Conservation (phyloP, 2,329 filamentous ascomycete genomes). For the Paecilomyces variotii region DNA sequence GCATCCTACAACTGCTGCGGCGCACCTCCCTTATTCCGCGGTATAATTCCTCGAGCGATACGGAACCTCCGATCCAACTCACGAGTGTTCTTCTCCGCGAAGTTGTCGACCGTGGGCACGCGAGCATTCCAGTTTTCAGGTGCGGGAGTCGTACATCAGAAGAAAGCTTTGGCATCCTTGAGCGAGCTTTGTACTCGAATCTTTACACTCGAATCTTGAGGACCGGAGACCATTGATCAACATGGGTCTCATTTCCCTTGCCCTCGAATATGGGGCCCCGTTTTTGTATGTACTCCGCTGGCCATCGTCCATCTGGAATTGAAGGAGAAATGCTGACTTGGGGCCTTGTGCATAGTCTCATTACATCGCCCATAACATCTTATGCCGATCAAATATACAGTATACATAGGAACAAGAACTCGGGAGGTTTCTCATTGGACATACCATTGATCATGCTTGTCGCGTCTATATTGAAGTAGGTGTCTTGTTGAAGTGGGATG, state of each 20-base stretch:
- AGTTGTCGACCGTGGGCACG: not conserved
- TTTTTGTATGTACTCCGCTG: conserved; percentile 34
- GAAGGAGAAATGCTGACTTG: conserved; percentile 7
- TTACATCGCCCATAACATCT: conserved; percentile 56
- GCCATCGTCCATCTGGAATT: not conserved
- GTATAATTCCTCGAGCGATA: not conserved
- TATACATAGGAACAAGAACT: conserved; percentile 52
- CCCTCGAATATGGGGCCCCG: conserved; percentile 41
- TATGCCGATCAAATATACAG: conserved; percentile 61
- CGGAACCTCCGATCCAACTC: not conserved
- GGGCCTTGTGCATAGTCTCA: conserved; percentile 37
- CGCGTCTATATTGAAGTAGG: conserved; percentile 55
- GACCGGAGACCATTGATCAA: conserved; percentile 4
- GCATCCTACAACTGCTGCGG: not conserved
- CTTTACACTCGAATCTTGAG: not conserved
- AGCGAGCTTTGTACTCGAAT: not conserved
- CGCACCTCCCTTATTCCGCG: not conserved
- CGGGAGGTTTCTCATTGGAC: conserved; percentile 58
- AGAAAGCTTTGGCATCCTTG: not conserved
- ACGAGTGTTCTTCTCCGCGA: not conserved
- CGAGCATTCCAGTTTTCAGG: not conserved
- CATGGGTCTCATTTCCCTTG: conserved; percentile 32
- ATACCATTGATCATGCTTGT: conserved; percentile 61
- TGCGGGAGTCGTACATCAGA: not conserved
- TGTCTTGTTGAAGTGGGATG: not conserved